These are phyloP conservation scores for Lachnellula suecica DNA, from an alignment of 2,329 filamentous ascomycete genomes.

Conservation along the genomic window DNA sequence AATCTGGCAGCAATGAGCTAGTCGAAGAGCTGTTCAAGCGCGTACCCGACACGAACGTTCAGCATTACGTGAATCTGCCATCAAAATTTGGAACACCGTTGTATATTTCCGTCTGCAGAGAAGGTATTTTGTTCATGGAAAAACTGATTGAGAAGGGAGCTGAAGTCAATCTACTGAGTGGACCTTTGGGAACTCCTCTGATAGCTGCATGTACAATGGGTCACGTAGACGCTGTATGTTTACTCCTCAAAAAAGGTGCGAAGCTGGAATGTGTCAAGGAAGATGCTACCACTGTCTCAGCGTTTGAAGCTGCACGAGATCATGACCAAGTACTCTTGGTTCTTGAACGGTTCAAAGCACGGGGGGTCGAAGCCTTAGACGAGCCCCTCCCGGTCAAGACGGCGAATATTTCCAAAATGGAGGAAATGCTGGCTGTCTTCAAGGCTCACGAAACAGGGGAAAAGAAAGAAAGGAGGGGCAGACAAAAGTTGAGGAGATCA, in stretches of 20 bases:
- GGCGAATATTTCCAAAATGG: background rate
- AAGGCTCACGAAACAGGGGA: no score
- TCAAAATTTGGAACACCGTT: background rate
- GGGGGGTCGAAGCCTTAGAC: background rate
- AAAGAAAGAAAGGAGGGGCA: slow-evolving; percentile 34
- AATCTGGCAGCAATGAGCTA: background rate
- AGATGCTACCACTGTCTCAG: background rate
- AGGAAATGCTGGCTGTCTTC: slow-evolving; percentile 6
- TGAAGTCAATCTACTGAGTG: background rate
- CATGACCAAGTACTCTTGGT: background rate
- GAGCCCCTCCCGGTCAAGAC: background rate
- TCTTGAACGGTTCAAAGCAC: background rate
- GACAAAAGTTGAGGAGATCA: background rate
- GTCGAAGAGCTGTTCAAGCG: background rate
- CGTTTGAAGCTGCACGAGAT: background rate
- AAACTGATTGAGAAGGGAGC: background rate
- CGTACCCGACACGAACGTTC: background rate
- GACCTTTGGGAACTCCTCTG: background rate
- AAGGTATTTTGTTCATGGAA: background rate
- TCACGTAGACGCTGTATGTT: background rate
- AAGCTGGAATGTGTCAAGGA: background rate
- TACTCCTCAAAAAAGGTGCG: background rate
- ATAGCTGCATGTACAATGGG: slow-evolving; percentile 4
- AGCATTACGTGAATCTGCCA: background rate
- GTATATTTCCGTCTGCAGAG: background rate